Percentiles rank a stretch among this genome's conserved stretches.
These are phyloP conservation scores for Blastobotrys indianensis DNA, from an alignment of 1,139 yeast species.

Conservation along the genomic window DNA sequence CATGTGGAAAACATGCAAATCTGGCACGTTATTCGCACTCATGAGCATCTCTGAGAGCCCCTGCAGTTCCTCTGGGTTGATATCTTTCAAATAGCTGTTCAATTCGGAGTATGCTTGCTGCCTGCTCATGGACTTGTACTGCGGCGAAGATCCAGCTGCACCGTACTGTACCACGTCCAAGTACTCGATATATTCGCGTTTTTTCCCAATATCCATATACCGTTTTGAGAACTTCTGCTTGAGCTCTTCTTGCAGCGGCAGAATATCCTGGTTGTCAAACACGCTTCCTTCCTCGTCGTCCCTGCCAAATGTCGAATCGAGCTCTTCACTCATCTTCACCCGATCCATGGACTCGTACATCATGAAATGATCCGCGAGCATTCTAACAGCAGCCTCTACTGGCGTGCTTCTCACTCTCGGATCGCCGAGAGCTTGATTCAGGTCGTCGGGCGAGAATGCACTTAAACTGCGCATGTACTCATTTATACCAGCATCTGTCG, in stretches of 20 bases:
- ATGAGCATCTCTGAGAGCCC: constrained; percentile 16
- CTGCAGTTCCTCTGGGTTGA: constrained; percentile 5
- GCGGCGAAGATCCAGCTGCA: not conserved
- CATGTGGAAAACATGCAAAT: constrained; percentile 21
- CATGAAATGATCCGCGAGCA: constrained; percentile 26
- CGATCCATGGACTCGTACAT: constrained; percentile 26
- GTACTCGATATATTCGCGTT: not conserved
- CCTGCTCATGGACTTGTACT: not conserved
- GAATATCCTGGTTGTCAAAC: not conserved
- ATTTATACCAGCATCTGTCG: too few species aligned
- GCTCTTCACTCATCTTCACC: constrained; percentile 18
- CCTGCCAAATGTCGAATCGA: constrained; percentile 12
- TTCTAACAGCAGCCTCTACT: constrained; percentile 27
- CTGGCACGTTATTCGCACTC: constrained; percentile 21
- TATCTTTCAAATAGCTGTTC: constrained; percentile 2
- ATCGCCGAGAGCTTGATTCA: constrained; percentile 23
- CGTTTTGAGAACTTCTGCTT: too few species aligned
- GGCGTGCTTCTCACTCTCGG: constrained; percentile 19
- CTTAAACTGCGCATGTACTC: too few species aligned
- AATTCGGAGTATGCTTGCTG: constrained; percentile 4
- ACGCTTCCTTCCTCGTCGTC: not conserved
- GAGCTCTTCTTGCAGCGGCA: not conserved
- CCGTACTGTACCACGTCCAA: not conserved
- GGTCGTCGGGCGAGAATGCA: constrained; percentile 10
- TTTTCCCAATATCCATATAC: too few species aligned